Base-by-base conservation (phyloP, 2,329 filamentous ascomycete species). In the Beauveria scarabaeidicola region DNA sequence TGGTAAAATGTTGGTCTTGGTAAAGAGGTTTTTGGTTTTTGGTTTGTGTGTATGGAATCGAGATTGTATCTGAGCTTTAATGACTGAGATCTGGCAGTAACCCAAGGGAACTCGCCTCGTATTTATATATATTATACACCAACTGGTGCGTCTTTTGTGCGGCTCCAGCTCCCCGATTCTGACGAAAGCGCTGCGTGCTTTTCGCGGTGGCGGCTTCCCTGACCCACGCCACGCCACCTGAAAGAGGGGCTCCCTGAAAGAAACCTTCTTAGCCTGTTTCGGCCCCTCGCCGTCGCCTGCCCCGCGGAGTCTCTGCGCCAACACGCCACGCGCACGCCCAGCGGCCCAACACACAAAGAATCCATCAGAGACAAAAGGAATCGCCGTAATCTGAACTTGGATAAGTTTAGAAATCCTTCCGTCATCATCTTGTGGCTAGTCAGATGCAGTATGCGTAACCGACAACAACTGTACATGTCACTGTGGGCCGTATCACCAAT, bases 141-240 rank as follows among this genome's bases (percentile, higher is more conserved):
- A 50, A 27, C 3, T 17, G 32, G 23, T 54, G 58, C 58, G 58
- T 54, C 51, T 53, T 54, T 60, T 60, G 58, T 60, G 58, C 58
- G 38, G 7, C 27, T 17, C 17, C 15, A 41, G 23, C 23, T 44
- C 38, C 32, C 32, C n/a, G 10, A 25, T 13, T 13, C 46, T 43
- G 41, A 58, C 55, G 38, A 58, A 58, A 51, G 55, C 47, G 36
- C 32, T 58, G 55, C 46, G 56, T 46, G 46, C 11, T 58, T 58
- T 58, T 58, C 40, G 56, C 56, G 56, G 56, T 58, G 56, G 56
- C 56, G 56, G 55, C 13, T 17, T 23, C 3, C 11, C 7, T 7
- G 46, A 29, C 56, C 46, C 54, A 57, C 44, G 21, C 46, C 54
- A 57, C 44, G 21, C 19, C 44, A 21, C 43, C 29, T 23, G 5